phyloP scores from a whole-genome alignment of 176 grass and related monocot genomes.

The Oryza glaberrima region DNA sequence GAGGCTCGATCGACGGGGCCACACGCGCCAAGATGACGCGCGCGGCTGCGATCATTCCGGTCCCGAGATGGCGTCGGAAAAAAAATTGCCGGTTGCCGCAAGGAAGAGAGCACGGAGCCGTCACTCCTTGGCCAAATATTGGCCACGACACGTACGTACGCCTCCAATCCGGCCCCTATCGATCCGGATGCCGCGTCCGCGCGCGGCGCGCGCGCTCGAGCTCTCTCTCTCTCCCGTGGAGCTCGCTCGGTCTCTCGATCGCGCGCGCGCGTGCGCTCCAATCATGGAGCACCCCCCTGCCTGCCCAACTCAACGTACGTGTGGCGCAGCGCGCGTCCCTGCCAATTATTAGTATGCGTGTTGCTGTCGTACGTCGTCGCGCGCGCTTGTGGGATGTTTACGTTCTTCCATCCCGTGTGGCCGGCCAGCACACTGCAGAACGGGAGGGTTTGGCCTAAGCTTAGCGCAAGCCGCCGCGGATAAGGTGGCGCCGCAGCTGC shows the following conservation, averaged over 20 bases:
- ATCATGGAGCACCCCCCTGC: slow-evolving; percentile 19
- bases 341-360: slow-evolving; percentile 54
- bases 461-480: too few species aligned
- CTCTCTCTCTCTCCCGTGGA: too few species aligned
- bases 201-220: not conserved
- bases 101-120: slow-evolving; percentile 59
- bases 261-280: slow-evolving; percentile 33
- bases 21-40: slow-evolving; percentile 33
- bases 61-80: not conserved
- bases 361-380: not conserved
- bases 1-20: slow-evolving; percentile 30
- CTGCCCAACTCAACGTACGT: too few species aligned
- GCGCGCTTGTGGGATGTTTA: too few species aligned
- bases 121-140: slow-evolving; percentile 55
- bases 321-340: not conserved
- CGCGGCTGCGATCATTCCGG: not conserved
- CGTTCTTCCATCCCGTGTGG: not conserved
- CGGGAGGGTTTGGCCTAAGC: not conserved
- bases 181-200: not conserved
- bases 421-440: not conserved
- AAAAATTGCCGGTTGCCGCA: slow-evolving; percentile 40
- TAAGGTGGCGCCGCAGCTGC: too few species aligned
- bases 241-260: not conserved
- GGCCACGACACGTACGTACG: not conserved
- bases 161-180: not conserved